Conservation (phyloP, 768 basidiomycete species). For the Calvatia gigantea region DNA sequence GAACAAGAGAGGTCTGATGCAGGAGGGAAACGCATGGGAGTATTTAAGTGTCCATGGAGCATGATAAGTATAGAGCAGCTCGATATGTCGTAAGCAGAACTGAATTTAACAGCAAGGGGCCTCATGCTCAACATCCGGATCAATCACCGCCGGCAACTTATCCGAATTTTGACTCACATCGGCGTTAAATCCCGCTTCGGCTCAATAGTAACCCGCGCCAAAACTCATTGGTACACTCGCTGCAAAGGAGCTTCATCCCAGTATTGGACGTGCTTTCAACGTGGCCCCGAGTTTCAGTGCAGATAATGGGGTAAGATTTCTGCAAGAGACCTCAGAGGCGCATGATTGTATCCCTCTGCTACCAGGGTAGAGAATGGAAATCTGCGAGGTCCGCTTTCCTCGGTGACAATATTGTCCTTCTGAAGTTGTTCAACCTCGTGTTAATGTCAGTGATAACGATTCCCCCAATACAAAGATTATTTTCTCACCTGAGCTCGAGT, state of each 20-base stretch:
- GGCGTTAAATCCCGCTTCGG: no score
- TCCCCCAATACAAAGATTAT: neutral
- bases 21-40: neutral
- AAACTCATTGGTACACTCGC: no score
- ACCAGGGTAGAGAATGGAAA: slow-evolving; percentile 37
- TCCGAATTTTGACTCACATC: neutral
- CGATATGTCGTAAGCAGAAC: no score
- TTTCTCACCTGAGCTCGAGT: slow-evolving; percentile 60
- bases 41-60: neutral
- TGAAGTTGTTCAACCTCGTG: slow-evolving; percentile 59
- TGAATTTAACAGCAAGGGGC: no score
- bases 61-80: neutral
- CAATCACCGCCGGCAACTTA: neutral
- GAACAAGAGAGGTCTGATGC: neutral
- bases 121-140: no score
- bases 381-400: slow-evolving; percentile 23
- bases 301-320: slow-evolving; percentile 56
- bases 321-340: slow-evolving; percentile 43
- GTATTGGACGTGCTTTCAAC: neutral
- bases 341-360: slow-evolving; percentile 28
- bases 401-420: slow-evolving; percentile 51
- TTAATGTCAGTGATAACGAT: neutral
- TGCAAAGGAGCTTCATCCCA: no score
- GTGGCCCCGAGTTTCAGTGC: neutral
- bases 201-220: no score